phyloP scores from a whole-genome alignment of 192 early-diverging fungal species.

The Coemansia sp. region DNA sequence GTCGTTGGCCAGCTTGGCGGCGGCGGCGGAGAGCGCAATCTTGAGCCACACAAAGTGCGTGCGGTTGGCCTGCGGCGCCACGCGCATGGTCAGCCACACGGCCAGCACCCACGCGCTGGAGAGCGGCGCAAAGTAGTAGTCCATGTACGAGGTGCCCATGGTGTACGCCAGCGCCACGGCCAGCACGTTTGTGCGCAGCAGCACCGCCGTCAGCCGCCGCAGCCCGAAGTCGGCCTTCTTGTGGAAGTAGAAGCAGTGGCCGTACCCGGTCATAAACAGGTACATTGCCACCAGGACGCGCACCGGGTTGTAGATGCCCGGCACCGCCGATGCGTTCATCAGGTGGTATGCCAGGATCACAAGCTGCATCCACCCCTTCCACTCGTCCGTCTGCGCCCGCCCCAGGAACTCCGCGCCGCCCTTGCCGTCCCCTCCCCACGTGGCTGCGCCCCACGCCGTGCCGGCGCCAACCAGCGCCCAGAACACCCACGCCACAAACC shows the following conservation, averaged over 20 bases:
- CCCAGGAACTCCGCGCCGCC: conserved; percentile 62
- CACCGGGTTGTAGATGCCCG: conserved; percentile 71
- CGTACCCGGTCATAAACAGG: conserved; percentile 83
- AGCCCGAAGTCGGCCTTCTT: conserved; percentile 70
- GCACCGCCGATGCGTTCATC: conserved; percentile 63
- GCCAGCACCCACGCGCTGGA: conserved; percentile 70
- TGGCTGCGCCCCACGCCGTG: conserved; percentile 49
- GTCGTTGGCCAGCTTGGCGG: conserved; percentile 18
- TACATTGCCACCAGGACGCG: conserved; percentile 77
- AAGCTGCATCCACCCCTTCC: conserved; percentile 90
- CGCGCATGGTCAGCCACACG: conserved; percentile 70
- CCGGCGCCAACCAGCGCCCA: conserved; percentile 41
- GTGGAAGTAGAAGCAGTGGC: conserved; percentile 74
- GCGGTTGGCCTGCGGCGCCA: conserved; percentile 55
- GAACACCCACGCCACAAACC: conserved; percentile 57
- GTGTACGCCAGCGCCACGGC: conserved; percentile 65
- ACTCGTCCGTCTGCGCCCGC: conserved; percentile 82
- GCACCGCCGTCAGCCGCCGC: conserved; percentile 62
- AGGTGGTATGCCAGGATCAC: conserved; percentile 72
- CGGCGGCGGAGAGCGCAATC: conserved; percentile 45
- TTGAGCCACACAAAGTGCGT: conserved; percentile 59
- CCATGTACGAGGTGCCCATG: conserved; percentile 72
- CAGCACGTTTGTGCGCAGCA: conserved; percentile 72
- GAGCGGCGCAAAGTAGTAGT: conserved; percentile 81
- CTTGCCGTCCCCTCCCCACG: conserved; percentile 40